phyloP scores from a whole-genome alignment of 257 asterid species.

The Ligustrum vulgare region DNA sequence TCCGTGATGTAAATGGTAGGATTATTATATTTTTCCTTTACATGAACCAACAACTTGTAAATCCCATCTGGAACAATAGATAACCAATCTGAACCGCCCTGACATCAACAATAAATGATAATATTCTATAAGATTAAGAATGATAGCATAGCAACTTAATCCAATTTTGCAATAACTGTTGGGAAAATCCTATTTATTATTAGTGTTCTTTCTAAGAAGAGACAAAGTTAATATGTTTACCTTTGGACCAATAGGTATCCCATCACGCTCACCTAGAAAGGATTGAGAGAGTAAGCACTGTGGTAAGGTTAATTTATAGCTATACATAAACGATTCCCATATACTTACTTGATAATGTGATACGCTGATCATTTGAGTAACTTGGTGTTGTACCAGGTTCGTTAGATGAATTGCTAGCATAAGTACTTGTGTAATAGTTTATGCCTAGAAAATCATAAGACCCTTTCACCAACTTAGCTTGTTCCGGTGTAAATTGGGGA shows the following conservation, averaged over 20 bases:
- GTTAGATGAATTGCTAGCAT: background rate
- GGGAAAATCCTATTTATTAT: too few relatives aligned
- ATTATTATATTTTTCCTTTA: background rate
- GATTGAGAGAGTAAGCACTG: background rate
- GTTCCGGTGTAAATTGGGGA: background rate
- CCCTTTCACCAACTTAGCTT: background rate
- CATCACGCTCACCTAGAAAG: background rate
- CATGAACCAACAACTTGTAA: slow-evolving; percentile 5
- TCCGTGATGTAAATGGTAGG: slow-evolving; percentile 32
- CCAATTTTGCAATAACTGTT: too few relatives aligned
- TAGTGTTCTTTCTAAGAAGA: background rate
- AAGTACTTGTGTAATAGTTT: slow-evolving; percentile 30
- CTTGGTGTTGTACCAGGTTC: background rate
- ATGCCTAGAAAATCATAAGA: slow-evolving; percentile 31
- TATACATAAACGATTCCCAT: background rate
- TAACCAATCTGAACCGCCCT: slow-evolving; percentile 22
- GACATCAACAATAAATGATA: background rate
- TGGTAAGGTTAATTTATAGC: too few relatives aligned
- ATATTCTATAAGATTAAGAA: background rate
- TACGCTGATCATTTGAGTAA: slow-evolving; percentile 19
- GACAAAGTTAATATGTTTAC: background rate
- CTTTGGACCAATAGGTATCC: slow-evolving; percentile 15
- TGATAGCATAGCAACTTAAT: background rate
- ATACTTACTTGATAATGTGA: slow-evolving; percentile 20
- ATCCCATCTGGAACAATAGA: slow-evolving; percentile 16